Conservation (phyloP, 306 rosid genomes). For the Quercus gilva region DNA sequence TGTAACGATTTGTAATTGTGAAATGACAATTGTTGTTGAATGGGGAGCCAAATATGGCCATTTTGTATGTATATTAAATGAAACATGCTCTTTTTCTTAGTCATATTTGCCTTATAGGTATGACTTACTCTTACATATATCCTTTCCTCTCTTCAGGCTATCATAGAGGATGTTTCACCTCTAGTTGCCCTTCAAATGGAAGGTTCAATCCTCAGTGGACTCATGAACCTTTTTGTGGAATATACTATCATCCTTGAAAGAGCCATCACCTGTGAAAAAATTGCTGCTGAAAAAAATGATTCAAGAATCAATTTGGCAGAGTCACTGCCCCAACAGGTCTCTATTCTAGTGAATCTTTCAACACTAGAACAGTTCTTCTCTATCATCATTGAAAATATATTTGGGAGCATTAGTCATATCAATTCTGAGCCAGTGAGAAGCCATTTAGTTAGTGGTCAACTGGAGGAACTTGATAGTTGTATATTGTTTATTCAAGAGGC, state of each 20-base stretch:
- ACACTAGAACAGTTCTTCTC: slow-evolving; percentile 40
- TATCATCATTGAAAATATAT: slow-evolving; percentile 32
- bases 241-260: slow-evolving; percentile 49
- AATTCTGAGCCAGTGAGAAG: slow-evolving; percentile 25
- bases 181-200: slow-evolving; percentile 55
- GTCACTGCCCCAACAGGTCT: slow-evolving; percentile 51
- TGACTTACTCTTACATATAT: neutral
- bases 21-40: neutral
- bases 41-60: neutral
- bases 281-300: slow-evolving; percentile 26
- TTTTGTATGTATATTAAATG: neutral
- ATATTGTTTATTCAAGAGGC: slow-evolving; percentile 42
- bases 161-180: slow-evolving; percentile 49
- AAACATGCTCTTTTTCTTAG: neutral
- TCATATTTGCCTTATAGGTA: neutral
- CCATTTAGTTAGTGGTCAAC: slow-evolving; percentile 26
- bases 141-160: slow-evolving; percentile 35
- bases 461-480: slow-evolving; percentile 41
- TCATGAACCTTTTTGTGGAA: slow-evolving; percentile 49
- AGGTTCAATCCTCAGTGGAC: slow-evolving; percentile 43
- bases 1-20: neutral
- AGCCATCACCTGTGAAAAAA: slow-evolving; percentile 37
- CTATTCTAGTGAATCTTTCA: slow-evolving; percentile 65
- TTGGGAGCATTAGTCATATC: slow-evolving; percentile 13
- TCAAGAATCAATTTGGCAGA: slow-evolving; percentile 44